Conservation (phyloP, 768 basidiomycete species). For the Megacollybia marginata region DNA sequence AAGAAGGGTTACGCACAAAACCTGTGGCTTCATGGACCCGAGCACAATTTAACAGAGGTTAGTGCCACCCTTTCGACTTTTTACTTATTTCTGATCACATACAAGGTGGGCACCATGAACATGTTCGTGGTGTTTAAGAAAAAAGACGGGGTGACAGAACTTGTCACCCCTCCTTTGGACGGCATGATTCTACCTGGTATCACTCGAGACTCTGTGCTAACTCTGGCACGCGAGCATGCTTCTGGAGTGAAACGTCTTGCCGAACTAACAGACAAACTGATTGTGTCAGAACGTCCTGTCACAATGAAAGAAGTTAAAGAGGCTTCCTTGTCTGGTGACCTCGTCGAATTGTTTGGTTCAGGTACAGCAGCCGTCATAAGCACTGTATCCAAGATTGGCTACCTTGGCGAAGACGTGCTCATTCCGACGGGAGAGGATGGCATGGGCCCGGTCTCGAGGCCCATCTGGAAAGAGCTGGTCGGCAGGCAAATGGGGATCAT, state of each 20-base stretch:
- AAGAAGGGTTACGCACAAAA: constrained; percentile 79
- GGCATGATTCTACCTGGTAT: constrained; percentile 92
- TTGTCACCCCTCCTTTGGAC: constrained; percentile 84
- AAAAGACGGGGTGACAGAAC: constrained; percentile 72
- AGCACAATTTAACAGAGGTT: constrained; percentile 48
- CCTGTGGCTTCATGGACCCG: constrained; percentile 80
- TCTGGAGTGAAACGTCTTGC: constrained; percentile 35
- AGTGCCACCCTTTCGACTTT: neutral
- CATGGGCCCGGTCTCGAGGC: constrained; percentile 73
- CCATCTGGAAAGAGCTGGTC: constrained; percentile 64
- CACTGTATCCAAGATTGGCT: constrained; percentile 68
- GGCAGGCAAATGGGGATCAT: constrained; percentile 77
- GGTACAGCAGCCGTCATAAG: constrained; percentile 81
- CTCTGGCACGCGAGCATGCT: constrained; percentile 59
- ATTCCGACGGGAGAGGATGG: constrained; percentile 65
- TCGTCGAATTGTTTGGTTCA: constrained; percentile 79
- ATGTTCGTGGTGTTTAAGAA: constrained; percentile 75
- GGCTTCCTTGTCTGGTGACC: constrained; percentile 47
- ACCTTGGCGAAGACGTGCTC: constrained; percentile 51
- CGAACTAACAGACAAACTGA: constrained; percentile 47
- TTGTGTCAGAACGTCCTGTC: constrained; percentile 61
- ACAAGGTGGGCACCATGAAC: constrained; percentile 84
- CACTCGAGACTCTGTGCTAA: constrained; percentile 79
- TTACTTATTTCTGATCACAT: neutral
- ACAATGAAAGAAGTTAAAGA: constrained; percentile 70